A percentile compares a stretch with the other conserved stretches of the same genome.
Conservation (phyloP, 768 basidiomycete genomes). For the Leccinellum luteum region DNA sequence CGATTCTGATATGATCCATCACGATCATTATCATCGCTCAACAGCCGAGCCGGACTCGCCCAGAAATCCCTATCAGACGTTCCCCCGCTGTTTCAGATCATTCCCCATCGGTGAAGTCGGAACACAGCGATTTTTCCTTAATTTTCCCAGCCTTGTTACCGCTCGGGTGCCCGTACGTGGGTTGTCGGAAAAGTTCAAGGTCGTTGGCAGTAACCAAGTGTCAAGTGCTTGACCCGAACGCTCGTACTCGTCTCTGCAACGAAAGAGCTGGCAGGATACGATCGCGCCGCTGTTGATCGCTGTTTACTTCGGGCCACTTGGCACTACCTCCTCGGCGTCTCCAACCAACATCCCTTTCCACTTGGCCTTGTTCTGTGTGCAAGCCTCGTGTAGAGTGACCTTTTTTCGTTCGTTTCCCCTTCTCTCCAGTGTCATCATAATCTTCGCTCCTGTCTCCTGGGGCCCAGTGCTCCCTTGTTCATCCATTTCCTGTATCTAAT, state of each 20-base stretch:
- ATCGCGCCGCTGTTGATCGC: slow-evolving; percentile 20
- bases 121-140: background rate
- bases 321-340: background rate
- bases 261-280: background rate
- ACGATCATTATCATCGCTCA: background rate
- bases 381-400: slow-evolving; percentile 11
- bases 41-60: background rate
- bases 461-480: slow-evolving; percentile 15
- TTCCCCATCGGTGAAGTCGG: background rate
- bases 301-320: slow-evolving; percentile 11
- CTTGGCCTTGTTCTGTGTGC: slow-evolving; percentile 16
- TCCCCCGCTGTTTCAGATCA: background rate
- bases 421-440: background rate
- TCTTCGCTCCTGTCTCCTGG: background rate
- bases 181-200: background rate
- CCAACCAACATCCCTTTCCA: background rate
- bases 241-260: background rate
- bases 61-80: background rate
- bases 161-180: background rate
- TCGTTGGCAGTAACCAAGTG: background rate
- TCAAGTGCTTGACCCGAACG: background rate
- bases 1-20: background rate
- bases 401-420: background rate
- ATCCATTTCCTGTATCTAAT: slow-evolving; percentile 7
- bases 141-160: slow-evolving; percentile 5